Evolutionary conservation across 345 rosid genomes (phyloP).

Genomic region (Mangifera indica): DNA sequence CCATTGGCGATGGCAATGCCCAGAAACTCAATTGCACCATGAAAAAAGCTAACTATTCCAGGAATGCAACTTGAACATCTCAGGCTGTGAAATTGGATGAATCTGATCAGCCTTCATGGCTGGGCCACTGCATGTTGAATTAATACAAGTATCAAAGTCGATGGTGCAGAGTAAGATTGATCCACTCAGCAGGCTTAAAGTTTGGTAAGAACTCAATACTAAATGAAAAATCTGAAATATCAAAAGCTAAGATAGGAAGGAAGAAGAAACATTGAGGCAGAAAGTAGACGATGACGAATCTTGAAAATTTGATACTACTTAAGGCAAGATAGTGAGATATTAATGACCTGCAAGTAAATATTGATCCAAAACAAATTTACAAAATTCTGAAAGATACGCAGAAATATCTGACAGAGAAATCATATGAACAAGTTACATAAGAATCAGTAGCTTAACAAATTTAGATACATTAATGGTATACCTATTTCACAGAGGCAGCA

Average conservation of each 20-base stretch:
- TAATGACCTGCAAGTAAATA: background rate
- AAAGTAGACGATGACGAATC: too few species aligned
- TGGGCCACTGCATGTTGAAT: background rate
- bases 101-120: background rate
- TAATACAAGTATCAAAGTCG: too few species aligned
- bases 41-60: background rate
- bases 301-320: too few species aligned
- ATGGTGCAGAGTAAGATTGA: too few species aligned
- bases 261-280: background rate
- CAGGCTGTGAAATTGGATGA: background rate
- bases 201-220: too few species aligned
- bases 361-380: conserved; percentile 19
- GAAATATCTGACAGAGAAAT: conserved; percentile 17
- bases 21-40: background rate
- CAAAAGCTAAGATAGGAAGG: too few species aligned
- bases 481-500: conserved; percentile 26
- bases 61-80: background rate
- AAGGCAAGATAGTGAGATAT: background rate
- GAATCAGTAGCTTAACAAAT: conserved; percentile 25
- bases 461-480: conserved; percentile 24
- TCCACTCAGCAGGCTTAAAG: too few species aligned
- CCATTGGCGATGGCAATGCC: background rate
- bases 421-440: conserved; percentile 31
- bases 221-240: too few species aligned
- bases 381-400: conserved; percentile 21